A percentile compares a stretch with the other conserved stretches of the same genome.
Evolutionary conservation across 495 filamentous ascomycete species (phyloP).

Genomic region (Elaphomyces granulatus): DNA sequence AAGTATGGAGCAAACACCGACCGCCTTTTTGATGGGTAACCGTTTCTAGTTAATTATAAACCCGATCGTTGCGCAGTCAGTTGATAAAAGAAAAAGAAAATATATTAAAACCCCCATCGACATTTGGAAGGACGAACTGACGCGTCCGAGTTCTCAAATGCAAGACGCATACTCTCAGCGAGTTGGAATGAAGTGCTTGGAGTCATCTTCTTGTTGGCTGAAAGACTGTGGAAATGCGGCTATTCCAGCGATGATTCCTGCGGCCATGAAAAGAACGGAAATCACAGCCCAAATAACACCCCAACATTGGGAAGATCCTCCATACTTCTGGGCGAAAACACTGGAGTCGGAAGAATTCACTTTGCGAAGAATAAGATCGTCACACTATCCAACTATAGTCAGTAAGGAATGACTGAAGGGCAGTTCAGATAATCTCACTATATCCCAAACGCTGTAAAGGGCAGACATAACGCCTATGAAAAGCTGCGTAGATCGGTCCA

Average conservation of each 20-base stretch:
- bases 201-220: conserved; percentile 51
- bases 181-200: conserved; percentile 51
- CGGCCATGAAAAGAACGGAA: conserved; percentile 52
- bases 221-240: conserved; percentile 60
- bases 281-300: conserved; percentile 65
- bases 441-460: conserved; percentile 74
- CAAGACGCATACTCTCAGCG: no score
- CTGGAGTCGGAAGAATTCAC: conserved; percentile 71
- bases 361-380: conserved; percentile 71
- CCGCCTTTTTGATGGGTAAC: no score
- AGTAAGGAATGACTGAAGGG: conserved; percentile 8
- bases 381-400: no score
- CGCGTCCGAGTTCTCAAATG: no score
- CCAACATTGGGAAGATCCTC: conserved; percentile 71
- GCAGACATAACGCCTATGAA: conserved; percentile 72
- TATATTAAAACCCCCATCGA: no score
- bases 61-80: no score
- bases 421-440: conserved; percentile 32
- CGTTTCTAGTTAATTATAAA: no score
- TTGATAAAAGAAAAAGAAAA: no score
- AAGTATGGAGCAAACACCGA: no score
- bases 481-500: conserved; percentile 22
- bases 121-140: no score
- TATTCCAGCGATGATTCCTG: conserved; percentile 56
- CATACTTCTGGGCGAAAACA: conserved; percentile 63